Evolutionary conservation across 306 rosid species (phyloP).

Genomic region (Casuarina equisetifolia): DNA sequence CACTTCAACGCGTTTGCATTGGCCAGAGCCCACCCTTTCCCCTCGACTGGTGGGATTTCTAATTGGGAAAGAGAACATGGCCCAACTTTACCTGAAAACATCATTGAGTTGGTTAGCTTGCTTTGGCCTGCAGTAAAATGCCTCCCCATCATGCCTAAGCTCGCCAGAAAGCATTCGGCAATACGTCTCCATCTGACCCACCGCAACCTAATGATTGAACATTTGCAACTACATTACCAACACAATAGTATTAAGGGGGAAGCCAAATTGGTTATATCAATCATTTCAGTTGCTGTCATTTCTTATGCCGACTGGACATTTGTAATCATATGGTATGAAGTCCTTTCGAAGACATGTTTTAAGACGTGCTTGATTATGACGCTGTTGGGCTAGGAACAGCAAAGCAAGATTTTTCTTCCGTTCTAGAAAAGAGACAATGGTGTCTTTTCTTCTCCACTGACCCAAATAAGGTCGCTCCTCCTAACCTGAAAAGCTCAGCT

Average conservation of each 20-base stretch:
- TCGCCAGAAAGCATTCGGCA: constrained; percentile 50
- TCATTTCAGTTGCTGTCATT: constrained; percentile 38
- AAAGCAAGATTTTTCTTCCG: background rate
- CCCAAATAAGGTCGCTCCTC: background rate
- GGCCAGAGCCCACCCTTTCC: background rate
- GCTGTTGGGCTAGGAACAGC: constrained; percentile 23
- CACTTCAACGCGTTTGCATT: background rate
- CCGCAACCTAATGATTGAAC: constrained; percentile 31
- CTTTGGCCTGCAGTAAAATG: constrained; percentile 7
- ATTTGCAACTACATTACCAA: constrained; percentile 44
- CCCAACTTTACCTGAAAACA: background rate
- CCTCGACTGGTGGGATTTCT: background rate
- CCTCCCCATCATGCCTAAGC: background rate
- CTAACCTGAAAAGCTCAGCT: constrained; percentile 25
- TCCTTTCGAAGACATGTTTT: constrained; percentile 36
- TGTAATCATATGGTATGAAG: constrained; percentile 32
- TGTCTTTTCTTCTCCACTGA: too few species aligned
- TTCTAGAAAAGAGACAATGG: too few species aligned
- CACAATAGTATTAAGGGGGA: constrained; percentile 31
- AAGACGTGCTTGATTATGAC: constrained; percentile 36
- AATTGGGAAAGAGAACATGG: background rate
- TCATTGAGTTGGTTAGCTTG: constrained; percentile 6
- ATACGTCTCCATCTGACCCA: constrained; percentile 62
- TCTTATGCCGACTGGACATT: constrained; percentile 36
- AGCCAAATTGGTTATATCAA: constrained; percentile 42